These are phyloP conservation scores for Blastobotrys ciferrii DNA, from an alignment of 1,139 yeast species.

Conservation along the genomic window DNA sequence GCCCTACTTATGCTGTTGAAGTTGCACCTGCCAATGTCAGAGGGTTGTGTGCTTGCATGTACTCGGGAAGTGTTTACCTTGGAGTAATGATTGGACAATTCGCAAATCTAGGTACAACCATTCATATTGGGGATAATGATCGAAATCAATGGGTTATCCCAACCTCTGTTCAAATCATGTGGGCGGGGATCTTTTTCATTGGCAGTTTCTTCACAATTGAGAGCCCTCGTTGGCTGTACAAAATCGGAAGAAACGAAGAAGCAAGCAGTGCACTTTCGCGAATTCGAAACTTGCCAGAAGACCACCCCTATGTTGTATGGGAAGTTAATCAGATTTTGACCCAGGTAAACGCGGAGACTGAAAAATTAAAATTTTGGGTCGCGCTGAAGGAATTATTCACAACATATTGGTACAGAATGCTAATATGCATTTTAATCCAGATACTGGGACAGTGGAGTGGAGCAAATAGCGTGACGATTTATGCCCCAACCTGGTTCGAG, in stretches of 20 bases:
- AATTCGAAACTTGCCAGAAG: slow-evolving; percentile 49
- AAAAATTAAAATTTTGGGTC: neutral
- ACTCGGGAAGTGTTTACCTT: slow-evolving; percentile 55
- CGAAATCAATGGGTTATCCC: slow-evolving; percentile 39
- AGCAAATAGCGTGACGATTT: slow-evolving; percentile 59
- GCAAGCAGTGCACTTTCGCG: slow-evolving; percentile 44
- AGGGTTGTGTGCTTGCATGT: slow-evolving; percentile 50
- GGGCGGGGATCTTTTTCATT: slow-evolving; percentile 44
- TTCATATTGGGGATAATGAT: slow-evolving; percentile 34
- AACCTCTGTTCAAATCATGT: slow-evolving; percentile 39
- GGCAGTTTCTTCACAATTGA: slow-evolving; percentile 45
- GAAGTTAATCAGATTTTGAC: slow-evolving; percentile 53
- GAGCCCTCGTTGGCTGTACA: slow-evolving; percentile 49
- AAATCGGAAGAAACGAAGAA: slow-evolving; percentile 38
- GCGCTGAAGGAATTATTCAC: slow-evolving; percentile 33
- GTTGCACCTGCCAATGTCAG: slow-evolving; percentile 55
- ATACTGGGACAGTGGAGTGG: slow-evolving; percentile 62
- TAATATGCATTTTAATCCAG: slow-evolving; percentile 48
- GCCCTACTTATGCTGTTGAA: slow-evolving; percentile 55
- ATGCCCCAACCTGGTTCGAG: slow-evolving; percentile 49
- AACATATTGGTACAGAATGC: slow-evolving; percentile 41
- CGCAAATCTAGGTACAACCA: slow-evolving; percentile 43
- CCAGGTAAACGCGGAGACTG: slow-evolving; percentile 28
- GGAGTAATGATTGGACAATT: slow-evolving; percentile 57
- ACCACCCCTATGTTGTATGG: slow-evolving; percentile 51